These are phyloP conservation scores for Colletotrichum sublineola DNA, from an alignment of 2,329 filamentous ascomycete species.

Conservation along the genomic window DNA sequence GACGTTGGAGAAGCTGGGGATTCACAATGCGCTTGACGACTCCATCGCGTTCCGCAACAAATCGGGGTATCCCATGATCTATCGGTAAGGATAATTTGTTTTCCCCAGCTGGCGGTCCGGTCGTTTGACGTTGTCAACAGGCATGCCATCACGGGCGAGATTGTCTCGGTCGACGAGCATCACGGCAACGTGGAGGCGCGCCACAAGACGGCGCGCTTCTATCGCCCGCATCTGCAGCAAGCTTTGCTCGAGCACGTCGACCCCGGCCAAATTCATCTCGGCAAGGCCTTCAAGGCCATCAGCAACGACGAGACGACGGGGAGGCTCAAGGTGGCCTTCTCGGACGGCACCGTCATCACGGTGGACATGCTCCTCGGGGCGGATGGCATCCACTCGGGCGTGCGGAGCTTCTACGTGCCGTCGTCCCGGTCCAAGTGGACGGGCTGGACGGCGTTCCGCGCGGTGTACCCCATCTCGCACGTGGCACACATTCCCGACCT, in stretches of 20 bases:
- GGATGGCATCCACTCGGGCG: constrained; percentile 65
- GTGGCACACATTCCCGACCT: constrained; percentile 55
- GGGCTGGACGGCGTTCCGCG: constrained; percentile 59
- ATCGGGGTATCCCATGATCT: constrained; percentile 60
- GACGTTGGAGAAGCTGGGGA: constrained; percentile 64
- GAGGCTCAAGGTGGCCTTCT: constrained; percentile 57
- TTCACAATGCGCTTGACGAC: constrained; percentile 59
- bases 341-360: constrained; percentile 58
- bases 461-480: constrained; percentile 58
- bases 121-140: constrained; percentile 41
- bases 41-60: constrained; percentile 56
- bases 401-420: constrained; percentile 59
- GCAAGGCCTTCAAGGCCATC: constrained; percentile 57
- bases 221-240: constrained; percentile 63
- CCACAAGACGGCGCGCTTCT: constrained; percentile 60
- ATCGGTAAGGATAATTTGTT: constrained; percentile 49
- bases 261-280: constrained; percentile 56
- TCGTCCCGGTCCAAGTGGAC: constrained; percentile 56
- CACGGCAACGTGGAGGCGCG: constrained; percentile 52
- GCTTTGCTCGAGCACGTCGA: constrained; percentile 61
- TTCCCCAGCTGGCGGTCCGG: neutral
- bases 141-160: constrained; percentile 59
- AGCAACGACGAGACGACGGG: constrained; percentile 46
- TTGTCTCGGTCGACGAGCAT: constrained; percentile 59
- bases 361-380: constrained; percentile 65